phyloP scores from a whole-genome alignment of 768 basidiomycete genomes.

The Sarcodon sp. region DNA sequence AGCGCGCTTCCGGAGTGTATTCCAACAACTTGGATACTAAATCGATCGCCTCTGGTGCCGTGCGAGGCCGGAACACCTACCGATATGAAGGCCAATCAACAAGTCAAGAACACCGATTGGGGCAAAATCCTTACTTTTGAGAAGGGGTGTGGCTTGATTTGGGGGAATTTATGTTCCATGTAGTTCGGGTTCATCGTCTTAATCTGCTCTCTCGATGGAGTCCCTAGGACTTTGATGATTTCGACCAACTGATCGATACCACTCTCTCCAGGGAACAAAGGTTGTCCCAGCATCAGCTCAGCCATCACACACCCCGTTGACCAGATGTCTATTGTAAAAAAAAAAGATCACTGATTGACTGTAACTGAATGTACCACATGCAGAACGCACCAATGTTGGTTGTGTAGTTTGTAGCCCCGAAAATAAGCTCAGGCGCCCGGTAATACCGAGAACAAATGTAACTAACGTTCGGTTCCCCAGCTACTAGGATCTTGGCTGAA shows the following conservation, averaged over 20 bases:
- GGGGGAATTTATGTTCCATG: constrained; percentile 99
- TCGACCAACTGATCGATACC: constrained; percentile 99
- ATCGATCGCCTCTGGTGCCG: constrained; percentile 91
- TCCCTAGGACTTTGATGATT: constrained; percentile 99
- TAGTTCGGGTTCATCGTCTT: constrained; percentile 99
- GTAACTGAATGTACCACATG: neutral
- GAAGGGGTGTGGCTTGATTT: constrained; percentile 99
- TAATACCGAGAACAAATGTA: constrained; percentile 99
- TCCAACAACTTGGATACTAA: constrained; percentile 90
- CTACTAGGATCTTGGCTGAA: constrained; percentile 94
- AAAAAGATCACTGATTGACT: neutral
- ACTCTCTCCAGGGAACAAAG: constrained; percentile 96
- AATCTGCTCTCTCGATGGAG: constrained; percentile 97
- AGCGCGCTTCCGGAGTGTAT: constrained; percentile 91
- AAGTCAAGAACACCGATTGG: constrained; percentile 2
- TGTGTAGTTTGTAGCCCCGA: constrained; percentile 98
- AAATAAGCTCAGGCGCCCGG: constrained; percentile 97
- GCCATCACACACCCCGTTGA: constrained; percentile 99
- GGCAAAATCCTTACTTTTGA: constrained; percentile 52
- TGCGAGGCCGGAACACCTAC: constrained; percentile 98
- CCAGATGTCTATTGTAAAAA: constrained; percentile 71
- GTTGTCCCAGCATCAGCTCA: constrained; percentile 97
- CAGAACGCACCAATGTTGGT: constrained; percentile 84
- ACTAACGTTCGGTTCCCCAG: constrained; percentile 97
- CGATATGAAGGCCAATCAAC: constrained; percentile 6